These are phyloP conservation scores for Saccharomycopsis selenospora DNA, from an alignment of 805 yeast species.

Conservation along the genomic window DNA sequence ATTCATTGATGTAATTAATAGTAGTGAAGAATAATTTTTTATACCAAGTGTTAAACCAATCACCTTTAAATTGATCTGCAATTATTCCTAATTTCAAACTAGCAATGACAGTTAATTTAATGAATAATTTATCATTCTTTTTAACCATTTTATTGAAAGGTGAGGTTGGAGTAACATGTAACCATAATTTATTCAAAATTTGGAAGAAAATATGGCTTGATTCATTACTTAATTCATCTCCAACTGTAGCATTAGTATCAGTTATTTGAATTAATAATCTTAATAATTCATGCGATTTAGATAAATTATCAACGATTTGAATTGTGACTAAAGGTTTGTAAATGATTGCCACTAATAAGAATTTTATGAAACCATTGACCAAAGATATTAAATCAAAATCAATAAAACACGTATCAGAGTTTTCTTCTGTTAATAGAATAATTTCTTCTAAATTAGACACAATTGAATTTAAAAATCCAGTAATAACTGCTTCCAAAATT, in stretches of 20 bases:
- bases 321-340: slow-evolving; percentile 16
- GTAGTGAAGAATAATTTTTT: slow-evolving; percentile 12
- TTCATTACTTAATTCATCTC: slow-evolving; percentile 5
- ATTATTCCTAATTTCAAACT: slow-evolving; percentile 9
- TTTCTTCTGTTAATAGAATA: slow-evolving; percentile 19
- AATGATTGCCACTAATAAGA: slow-evolving; percentile 7
- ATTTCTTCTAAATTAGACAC: slow-evolving; percentile 16
- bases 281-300: slow-evolving; percentile 5
- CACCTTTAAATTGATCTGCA: neutral
- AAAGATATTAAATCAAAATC: slow-evolving; percentile 16
- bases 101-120: slow-evolving; percentile 12
- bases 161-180: slow-evolving; percentile 10
- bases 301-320: slow-evolving; percentile 10
- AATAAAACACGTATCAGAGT: slow-evolving; percentile 10
- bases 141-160: slow-evolving; percentile 17
- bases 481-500: slow-evolving; percentile 7
- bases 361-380: slow-evolving; percentile 13
- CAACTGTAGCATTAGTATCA: slow-evolving; percentile 9
- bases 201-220: slow-evolving; percentile 12
- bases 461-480: slow-evolving; percentile 6
- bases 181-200: slow-evolving; percentile 16
- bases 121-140: slow-evolving; percentile 2
- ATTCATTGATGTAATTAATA: slow-evolving; percentile 2
- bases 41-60: slow-evolving; percentile 5
- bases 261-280: slow-evolving; percentile 13